Base-by-base conservation (phyloP, 305 asterid species). In the Salvia sclarea region DNA sequence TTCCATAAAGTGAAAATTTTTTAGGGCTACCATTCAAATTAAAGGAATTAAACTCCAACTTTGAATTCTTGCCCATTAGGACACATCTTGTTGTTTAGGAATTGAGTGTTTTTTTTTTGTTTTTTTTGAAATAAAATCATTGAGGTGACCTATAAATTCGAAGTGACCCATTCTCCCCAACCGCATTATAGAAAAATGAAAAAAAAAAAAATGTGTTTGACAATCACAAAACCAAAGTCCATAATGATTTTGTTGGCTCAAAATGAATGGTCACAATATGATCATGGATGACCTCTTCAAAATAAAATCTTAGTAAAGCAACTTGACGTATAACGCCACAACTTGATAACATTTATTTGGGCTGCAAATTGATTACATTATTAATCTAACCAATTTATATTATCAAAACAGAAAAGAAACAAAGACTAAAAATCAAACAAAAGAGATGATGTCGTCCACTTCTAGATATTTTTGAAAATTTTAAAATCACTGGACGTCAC, bases 241-340 rank as follows among this genome's bases (percentile, higher is more conserved):
- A 18, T 53, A 75, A 75, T 71, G 58, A 61, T 75, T 67, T 68
- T 67, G 73, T 55, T 67, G 67, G 47, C 40, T 20, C 18, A 14
- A 40, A 33, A 55, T 44, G 41, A 48, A 17, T 56, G 8, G 38
- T 16, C 69, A 70, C 16, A 57, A 35, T 72, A 66, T 38, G 64
- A 72, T 67, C 75, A 76, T 67, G 43, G 47, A 57, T 67, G 75
- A 61, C 75, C 22, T 72, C 62, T 68, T 66, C 68, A 60, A 44
- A 59, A 44, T n/a, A 69, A 69, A 47, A 76, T 70, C 70, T 50
- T 11, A 70, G 62, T 58, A 50, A 60, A 70, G 14, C 80, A 70
- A 76, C 76, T 76, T 70, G 54, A 38, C 58, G 54, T 57, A 57
- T 64, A 18, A 62, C 45, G 12, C 30, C 53, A 74, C 37, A 14